Base-by-base conservation (phyloP, 768 basidiomycete species). In the Podaxis sp. region DNA sequence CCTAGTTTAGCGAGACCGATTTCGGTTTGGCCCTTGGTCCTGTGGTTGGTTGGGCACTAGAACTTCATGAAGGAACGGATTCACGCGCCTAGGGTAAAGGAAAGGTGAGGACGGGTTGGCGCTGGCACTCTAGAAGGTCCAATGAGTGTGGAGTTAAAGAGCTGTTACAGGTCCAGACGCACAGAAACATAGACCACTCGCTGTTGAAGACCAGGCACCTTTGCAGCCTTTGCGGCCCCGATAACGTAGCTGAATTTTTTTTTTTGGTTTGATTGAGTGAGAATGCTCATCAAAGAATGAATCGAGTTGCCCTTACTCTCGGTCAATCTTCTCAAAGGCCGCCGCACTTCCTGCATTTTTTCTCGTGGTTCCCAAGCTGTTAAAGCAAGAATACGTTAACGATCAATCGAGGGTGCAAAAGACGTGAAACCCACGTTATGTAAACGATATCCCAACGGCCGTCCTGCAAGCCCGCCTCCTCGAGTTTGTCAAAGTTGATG, bases 1-100 rank as follows among this genome's bases (percentile, higher is more conserved):
- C 89, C 90, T 4, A 93, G 73, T 3, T 73, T 74, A 0, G 90
- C 87, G 19, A 94, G 77, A 0, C 75, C 88, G 52, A 82, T 75
- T 71, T 93, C 93, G 0, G 92, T 93, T 33, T 86, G 74, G 15
- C 89, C 92, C 73, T 93, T 92, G 68, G 84, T 87, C 80, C 87
- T 90, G 61, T 51, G 17, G 24, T 26, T n/a, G 4, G 49, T 22
- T 57, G 22, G 62, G 64, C 59, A 13, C 5, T 6, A 54, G 40
- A 53, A 26, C 42, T 53, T 44, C 51, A 55, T 59, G 33, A 61
- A 17, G 4, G 52, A 33, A 3, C 26, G 26, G n/a, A 24, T 11
- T 42, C 30, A 65, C 74, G 51, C 44, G 84, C 83, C 69, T 83
- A 2, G 74, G 24, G 63, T 90, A 90, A 15, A 89, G 72, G 66